Evolutionary conservation across 345 rosid species (phyloP), one percentile per base, ranked within the genome.

Genomic region (Limnanthes douglasii): DNA sequence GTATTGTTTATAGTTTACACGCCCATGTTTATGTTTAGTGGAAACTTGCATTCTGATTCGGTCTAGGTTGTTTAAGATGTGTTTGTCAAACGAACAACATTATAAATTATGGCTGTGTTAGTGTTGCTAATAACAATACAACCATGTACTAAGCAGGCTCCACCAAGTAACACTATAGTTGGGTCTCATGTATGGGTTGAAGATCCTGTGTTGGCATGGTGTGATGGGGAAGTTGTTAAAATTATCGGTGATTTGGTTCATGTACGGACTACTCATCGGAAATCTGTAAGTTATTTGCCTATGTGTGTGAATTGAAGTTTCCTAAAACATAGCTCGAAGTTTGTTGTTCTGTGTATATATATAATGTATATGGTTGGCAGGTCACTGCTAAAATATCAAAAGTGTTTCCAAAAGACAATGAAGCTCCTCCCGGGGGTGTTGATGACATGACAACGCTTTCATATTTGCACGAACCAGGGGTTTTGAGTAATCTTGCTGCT

Each of bases 361-460:
- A n/a, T n/a, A n/a, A n/a, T n/a, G n/a, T 21, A 34, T 34, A 14
- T 34, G 18, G 8, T 9, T 59, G 49, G 61, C 77, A 90, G 98
- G 83, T 71, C 43, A 85, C 80, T 61, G 54, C 92, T 35, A 75
- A 71, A 40, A 77, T 77, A 28, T 75, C 88, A 29, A 84, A 73
- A 37, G 78, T 90, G 16, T 80, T 60, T 50, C 96, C 98, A 31
- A 80, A 84, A 61, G 98, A 90, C 50, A 84, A 84, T 4, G 98
- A 90, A 62, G 98, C 96, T 26, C 61, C 83, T 21, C 94, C 98
- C 25, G 93, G 82, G 12, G 93, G 93, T 17, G 93, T 80, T 43
- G 93, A 80, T 72, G 93, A 75, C 64, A 80, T 80, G 93, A 80
- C 93, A 39, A 80, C 72, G 61, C 68, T 80, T 22, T 80, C 93